Conservation (phyloP, 768 basidiomycete species). For the Paxillus ammoniavirescens region DNA sequence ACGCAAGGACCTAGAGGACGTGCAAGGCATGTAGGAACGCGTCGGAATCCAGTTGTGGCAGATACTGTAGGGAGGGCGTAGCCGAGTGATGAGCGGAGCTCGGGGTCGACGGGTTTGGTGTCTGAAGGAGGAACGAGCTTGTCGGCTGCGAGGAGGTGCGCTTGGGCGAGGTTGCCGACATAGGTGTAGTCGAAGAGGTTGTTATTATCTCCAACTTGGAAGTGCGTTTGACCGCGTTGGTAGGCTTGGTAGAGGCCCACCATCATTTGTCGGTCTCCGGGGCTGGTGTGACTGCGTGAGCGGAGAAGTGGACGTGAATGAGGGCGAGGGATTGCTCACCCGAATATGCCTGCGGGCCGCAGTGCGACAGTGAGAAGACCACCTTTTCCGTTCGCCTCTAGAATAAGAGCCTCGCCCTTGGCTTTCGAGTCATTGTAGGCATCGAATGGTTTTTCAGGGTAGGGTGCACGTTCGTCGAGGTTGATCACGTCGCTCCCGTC, state of each 20-base stretch:
- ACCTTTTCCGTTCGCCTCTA: slow-evolving; percentile 82
- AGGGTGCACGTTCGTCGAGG: slow-evolving; percentile 82
- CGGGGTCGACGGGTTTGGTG: slow-evolving; percentile 39
- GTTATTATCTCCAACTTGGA: slow-evolving; percentile 91
- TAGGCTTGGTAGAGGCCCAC: slow-evolving; percentile 78
- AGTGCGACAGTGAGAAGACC: slow-evolving; percentile 88
- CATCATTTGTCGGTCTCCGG: slow-evolving; percentile 88
- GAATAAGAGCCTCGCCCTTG: slow-evolving; percentile 77
- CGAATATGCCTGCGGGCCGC: slow-evolving; percentile 93
- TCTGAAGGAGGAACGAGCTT: slow-evolving; percentile 54
- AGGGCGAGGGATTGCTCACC: slow-evolving; percentile 46
- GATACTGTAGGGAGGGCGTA: slow-evolving; percentile 60
- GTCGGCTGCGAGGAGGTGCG: slow-evolving; percentile 92
- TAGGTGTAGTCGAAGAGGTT: slow-evolving; percentile 98
- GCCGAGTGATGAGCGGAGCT: slow-evolving; percentile 41
- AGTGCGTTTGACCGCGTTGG: slow-evolving; percentile 78
- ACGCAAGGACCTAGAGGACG: slow-evolving; percentile 84
- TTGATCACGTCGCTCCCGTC: slow-evolving; percentile 78
- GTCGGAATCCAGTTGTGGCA: slow-evolving; percentile 59
- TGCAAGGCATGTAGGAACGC: slow-evolving; percentile 75
- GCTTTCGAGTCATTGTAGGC: slow-evolving; percentile 95
- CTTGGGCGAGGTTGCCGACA: slow-evolving; percentile 91
- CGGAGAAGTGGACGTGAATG: neutral
- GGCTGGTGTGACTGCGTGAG: slow-evolving; percentile 43
- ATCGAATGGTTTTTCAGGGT: slow-evolving; percentile 75